Evolutionary conservation across 164 flowering plant species (phyloP).

Genomic region (Protea cynaroides): DNA sequence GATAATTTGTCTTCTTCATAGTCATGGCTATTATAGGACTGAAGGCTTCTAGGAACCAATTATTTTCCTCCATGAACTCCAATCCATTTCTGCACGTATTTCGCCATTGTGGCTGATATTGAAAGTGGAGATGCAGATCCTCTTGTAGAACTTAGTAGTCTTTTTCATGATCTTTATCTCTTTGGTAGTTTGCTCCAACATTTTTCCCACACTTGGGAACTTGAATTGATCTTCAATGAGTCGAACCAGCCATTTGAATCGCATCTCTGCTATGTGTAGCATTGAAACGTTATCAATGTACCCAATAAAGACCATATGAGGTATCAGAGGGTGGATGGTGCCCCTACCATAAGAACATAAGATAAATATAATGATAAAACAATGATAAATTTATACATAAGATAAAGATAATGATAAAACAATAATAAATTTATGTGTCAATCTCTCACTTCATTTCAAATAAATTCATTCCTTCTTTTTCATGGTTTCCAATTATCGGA

Average conservation of each 20-base stretch:
- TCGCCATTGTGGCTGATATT: constrained; percentile 86
- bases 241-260: constrained; percentile 72
- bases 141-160: constrained; percentile 78
- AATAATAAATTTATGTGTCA: too few relatives aligned
- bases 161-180: constrained; percentile 66
- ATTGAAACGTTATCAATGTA: constrained; percentile 76
- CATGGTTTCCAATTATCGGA: too few relatives aligned
- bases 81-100: constrained; percentile 90
- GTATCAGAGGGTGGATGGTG: constrained; percentile 76
- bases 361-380: too few relatives aligned
- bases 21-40: constrained; percentile 68
- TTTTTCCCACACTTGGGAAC: constrained; percentile 63
- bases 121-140: constrained; percentile 80
- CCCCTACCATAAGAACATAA: constrained; percentile 32
- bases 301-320: constrained; percentile 85
- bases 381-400: too few relatives aligned
- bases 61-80: constrained; percentile 78
- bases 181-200: constrained; percentile 51
- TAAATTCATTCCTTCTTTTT: too few relatives aligned
- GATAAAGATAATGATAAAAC: too few relatives aligned
- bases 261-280: constrained; percentile 73
- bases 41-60: constrained; percentile 67
- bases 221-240: constrained; percentile 53
- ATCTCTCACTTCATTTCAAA: too few relatives aligned
- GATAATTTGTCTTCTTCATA: constrained; percentile 35